Base-by-base conservation (phyloP, 441 rosid genomes). In the Euphorbia schlechtendalii region DNA sequence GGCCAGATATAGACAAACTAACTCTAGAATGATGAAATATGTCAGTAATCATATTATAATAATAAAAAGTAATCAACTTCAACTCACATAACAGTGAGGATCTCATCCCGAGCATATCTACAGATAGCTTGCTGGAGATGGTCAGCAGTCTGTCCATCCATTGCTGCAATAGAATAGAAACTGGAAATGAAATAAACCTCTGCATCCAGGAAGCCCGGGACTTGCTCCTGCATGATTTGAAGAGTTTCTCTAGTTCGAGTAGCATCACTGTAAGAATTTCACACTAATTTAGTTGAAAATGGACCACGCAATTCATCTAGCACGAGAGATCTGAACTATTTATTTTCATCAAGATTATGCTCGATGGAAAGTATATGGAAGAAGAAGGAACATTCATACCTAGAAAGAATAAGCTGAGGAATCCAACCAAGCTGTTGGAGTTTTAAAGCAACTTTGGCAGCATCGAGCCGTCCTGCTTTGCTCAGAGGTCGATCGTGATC, bases 111-210 rank as follows among this genome's bases (percentile, higher is more conserved):
- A 2, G 97, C 82, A 71, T 85, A 84, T 74, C 61, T 82, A 68
- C 88, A 87, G 77, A 93, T 76, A 69, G 81, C 73, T 59, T 68
- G 81, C 40, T 84, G 96, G 67, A 93, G 89, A 73, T 86, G 97
- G 10, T 84, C 90, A 0, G 97, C 97, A 8, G 98, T 93, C 76
- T 93, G 98, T 36, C 98, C 98, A 67, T 93, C 96, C 98, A 93
- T 83, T 27, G 97, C 96, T 5, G 98, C 93, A 63, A 90, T 76
- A 55, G 97, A 93, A 80, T 93, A 93, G 75, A 90, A 93, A 79
- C 97, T 93, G 0, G 98, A 86, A 61, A 93, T 76, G 73, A 86
- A 88, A 78, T 84, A 88, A 63, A 85, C 81, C 74, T 85, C 84
- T 3, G 97, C 91, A 63, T 83, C 90, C 76, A 79, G 61, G 63